Evolutionary conservation across 2,329 filamentous ascomycete species (phyloP), one percentile per base, ranked within the genome.

Genomic region (Verticillium dahliae): DNA sequence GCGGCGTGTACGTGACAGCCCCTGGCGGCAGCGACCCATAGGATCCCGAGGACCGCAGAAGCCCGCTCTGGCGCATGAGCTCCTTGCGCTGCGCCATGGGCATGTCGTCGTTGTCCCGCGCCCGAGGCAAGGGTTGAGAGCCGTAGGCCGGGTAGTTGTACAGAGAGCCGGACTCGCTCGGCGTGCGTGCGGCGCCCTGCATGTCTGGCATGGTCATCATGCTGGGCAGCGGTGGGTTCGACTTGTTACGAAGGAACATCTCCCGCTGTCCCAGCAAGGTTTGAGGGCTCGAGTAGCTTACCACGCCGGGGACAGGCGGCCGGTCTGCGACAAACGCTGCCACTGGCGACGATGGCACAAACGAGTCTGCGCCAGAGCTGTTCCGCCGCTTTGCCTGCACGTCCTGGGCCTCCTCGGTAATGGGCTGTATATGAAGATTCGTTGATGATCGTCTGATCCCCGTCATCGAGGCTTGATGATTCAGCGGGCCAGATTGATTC

Each of bases 11-110:
- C 59, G 54, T 63, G 31, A 34, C 62, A 13, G 35, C 56, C 60
- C 60, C 66, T 31, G 58, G 59, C 18, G 56, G 56, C 54, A 39
- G 55, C 10, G 65, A 67, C 4, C 63, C 58, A 15, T 65, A 62
- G 0, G 68, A 73, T 41, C 66, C 67, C 64, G 65, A 62, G 0
- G 68, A 73, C 50, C 67, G 67, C 65, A 75, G 71, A 57, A 77
- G 64, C 65, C 72, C 80, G 52, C 84, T 81, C 37, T 83, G 64
- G 10, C 61, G 84, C 61, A 90, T 85, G 34, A 90, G 73, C 56
- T 84, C 76, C 61, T 82, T 83, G 54, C 90, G 86, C 67, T 90
- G 85, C 52, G 85, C 89, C 18, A 95, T 80, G 0, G 90, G 88
- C 66, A 94, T 80, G 61, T 92, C 85, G 63, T 93, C 90, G 1